phyloP scores from a whole-genome alignment of 169 alveolate species.

The Babesia divergens region DNA sequence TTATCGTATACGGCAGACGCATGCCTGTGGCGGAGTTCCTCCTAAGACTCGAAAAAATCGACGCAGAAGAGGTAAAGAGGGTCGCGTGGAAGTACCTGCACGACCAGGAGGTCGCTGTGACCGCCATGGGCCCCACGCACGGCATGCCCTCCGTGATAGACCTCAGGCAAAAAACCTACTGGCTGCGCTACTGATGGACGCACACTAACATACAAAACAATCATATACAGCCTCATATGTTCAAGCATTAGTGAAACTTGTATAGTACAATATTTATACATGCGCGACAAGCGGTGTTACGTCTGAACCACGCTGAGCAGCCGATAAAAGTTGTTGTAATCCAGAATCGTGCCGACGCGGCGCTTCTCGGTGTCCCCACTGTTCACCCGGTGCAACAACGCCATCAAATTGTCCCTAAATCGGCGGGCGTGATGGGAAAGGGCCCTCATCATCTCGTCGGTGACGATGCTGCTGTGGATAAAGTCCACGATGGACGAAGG shows the following conservation, averaged over 20 bases:
- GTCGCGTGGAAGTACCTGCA: conserved; percentile 85
- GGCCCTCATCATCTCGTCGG: neutral
- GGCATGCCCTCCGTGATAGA: conserved; percentile 77
- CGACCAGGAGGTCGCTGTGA: conserved; percentile 77
- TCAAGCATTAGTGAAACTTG: conserved; percentile 1
- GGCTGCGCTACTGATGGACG: conserved; percentile 69
- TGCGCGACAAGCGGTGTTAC: neutral
- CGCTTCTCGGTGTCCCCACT: conserved; percentile 12
- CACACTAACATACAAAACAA: neutral
- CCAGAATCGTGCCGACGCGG: conserved; percentile 9
- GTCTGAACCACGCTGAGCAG: conserved; percentile 12
- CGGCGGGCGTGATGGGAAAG: conserved; percentile 11
- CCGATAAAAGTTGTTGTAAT: conserved; percentile 16
- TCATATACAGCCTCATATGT: neutral
- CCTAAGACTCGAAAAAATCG: conserved; percentile 74
- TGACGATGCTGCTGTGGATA: conserved; percentile 21
- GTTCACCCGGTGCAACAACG: conserved; percentile 10
- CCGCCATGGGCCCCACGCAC: conserved; percentile 79
- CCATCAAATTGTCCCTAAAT: conserved; percentile 21
- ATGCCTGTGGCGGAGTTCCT: conserved; percentile 79
- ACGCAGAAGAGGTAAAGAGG: conserved; percentile 81
- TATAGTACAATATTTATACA: neutral
- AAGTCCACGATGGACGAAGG: conserved; percentile 11
- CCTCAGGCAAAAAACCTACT: conserved; percentile 75
- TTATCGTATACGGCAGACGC: conserved; percentile 80